Base-by-base conservation (phyloP, 2,329 filamentous ascomycete species). In the Colletotrichum endophyticum region DNA sequence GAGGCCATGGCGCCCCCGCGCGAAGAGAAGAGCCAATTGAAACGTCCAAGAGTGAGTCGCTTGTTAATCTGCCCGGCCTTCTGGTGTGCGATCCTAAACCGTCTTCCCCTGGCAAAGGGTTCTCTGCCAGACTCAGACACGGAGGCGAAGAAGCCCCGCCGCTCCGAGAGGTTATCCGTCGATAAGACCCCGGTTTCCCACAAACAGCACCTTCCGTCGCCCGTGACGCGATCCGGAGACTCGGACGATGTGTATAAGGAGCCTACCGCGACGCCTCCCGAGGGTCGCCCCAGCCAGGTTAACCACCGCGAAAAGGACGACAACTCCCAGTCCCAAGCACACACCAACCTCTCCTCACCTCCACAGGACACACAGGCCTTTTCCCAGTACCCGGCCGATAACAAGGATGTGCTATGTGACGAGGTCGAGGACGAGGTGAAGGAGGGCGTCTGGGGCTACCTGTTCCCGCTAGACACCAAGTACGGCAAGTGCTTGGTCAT, bases 391-490 rank as follows among this genome's bases (percentile, higher is more conserved):
- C 72, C 72, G 8, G 86, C 95, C 49, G 93, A 95, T 79, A 93
- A 94, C 4, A 92, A 95, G 32, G 88, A 91, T 75, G 91, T 92
- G 30, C 90, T 96, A 63, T 93, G 93, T 13, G 95, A 96, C 78
- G 95, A 98, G 73, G 95, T 98, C 6, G 92, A 96, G 78, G 95
- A 98, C 82, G 96, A 98, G 85, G 92, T 88, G 77, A 89, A 91
- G 62, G 95, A 98, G 83, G 95, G 95, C 11, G 95, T 99, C 2
- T 99, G 97, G 97, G 98, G 98, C 15, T 99, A 99, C 81, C 88
- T 99, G 7, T 92, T 98, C 70, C 95, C 96, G 3, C 87, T 98
- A 28, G 93, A 96, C 81, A 90, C 91, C 69, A 91, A 91, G 78
- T 92, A 94, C 70, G 92, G 85, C 86, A 94, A 84, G 85, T 98